A percentile compares a stretch with the other conserved stretches of the same genome.
These are phyloP conservation scores for Diddensiella caesifluorescens DNA, from an alignment of 805 yeast species.

Conservation along the genomic window DNA sequence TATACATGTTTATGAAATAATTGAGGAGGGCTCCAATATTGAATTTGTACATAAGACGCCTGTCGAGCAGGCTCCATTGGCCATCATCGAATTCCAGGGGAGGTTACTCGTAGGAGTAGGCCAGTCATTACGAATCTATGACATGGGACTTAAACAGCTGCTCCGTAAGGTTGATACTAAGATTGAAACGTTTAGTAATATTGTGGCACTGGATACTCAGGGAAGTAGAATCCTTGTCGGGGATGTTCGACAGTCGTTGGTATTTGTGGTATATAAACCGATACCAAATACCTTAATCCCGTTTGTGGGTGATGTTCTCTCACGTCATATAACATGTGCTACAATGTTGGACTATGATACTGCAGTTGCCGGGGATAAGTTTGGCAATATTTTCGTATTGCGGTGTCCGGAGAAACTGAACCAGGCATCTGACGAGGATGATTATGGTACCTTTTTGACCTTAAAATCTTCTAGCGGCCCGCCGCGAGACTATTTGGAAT, in stretches of 20 bases:
- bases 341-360: slow-evolving; percentile 68
- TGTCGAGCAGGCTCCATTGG: slow-evolving; percentile 43
- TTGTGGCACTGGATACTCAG: slow-evolving; percentile 50
- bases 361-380: slow-evolving; percentile 77
- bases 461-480: not conserved
- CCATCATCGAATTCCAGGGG: slow-evolving; percentile 54
- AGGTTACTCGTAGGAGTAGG: slow-evolving; percentile 55
- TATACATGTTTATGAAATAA: slow-evolving; percentile 29
- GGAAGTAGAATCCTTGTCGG: slow-evolving; percentile 62
- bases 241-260: slow-evolving; percentile 64
- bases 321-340: slow-evolving; percentile 61
- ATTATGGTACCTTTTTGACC: slow-evolving; percentile 36
- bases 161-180: slow-evolving; percentile 55
- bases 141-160: slow-evolving; percentile 74
- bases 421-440: slow-evolving; percentile 47
- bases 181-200: slow-evolving; percentile 38
- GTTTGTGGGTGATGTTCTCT: slow-evolving; percentile 62
- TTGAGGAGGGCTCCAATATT: slow-evolving; percentile 34
- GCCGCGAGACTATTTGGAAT: slow-evolving; percentile 40
- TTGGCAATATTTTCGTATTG: slow-evolving; percentile 71
- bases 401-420: slow-evolving; percentile 52
- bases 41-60: slow-evolving; percentile 55
- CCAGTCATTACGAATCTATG: slow-evolving; percentile 53
- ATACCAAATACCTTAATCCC: slow-evolving; percentile 47
- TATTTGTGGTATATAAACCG: slow-evolving; percentile 48